phyloP scores from a whole-genome alignment of 177 flowering plant genomes.

The Telopea speciosissima region DNA sequence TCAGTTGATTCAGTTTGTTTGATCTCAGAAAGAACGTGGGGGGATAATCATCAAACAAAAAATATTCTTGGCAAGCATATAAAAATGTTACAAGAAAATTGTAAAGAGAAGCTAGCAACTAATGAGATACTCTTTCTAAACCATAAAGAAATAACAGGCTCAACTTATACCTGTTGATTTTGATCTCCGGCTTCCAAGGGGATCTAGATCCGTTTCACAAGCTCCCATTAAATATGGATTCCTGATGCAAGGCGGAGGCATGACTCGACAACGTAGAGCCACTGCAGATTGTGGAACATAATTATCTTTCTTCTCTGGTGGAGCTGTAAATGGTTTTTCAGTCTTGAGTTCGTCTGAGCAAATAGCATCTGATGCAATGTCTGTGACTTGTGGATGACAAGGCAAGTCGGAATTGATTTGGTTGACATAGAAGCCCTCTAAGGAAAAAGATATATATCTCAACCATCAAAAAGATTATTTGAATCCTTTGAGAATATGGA shows the following conservation, averaged over 20 bases:
- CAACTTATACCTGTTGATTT: conserved; percentile 64
- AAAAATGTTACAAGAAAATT: too few species aligned
- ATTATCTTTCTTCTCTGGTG: conserved; percentile 28
- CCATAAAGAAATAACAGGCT: neutral
- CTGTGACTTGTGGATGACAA: conserved; percentile 28
- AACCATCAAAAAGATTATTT: too few species aligned
- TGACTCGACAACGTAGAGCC: conserved; percentile 79
- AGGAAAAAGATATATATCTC: neutral
- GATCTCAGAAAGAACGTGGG: too few species aligned
- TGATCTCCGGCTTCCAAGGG: conserved; percentile 57
- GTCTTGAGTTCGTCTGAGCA: conserved; percentile 27
- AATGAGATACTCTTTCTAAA: neutral
- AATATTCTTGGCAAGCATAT: too few species aligned
- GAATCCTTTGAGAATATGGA: neutral
- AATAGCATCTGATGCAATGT: conserved; percentile 32
- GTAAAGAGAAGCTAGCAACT: too few species aligned
- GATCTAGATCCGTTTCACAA: conserved; percentile 44
- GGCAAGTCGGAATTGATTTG: conserved; percentile 28
- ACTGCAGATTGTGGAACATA: conserved; percentile 85
- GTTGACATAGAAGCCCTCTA: conserved; percentile 31
- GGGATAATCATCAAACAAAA: too few species aligned
- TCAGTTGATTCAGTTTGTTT: too few species aligned
- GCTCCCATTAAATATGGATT: conserved; percentile 73
- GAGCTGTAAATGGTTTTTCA: conserved; percentile 24
- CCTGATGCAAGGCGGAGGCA: conserved; percentile 89